Evolutionary conservation across 306 rosid genomes (phyloP).

Genomic region (Pyrus communis): DNA sequence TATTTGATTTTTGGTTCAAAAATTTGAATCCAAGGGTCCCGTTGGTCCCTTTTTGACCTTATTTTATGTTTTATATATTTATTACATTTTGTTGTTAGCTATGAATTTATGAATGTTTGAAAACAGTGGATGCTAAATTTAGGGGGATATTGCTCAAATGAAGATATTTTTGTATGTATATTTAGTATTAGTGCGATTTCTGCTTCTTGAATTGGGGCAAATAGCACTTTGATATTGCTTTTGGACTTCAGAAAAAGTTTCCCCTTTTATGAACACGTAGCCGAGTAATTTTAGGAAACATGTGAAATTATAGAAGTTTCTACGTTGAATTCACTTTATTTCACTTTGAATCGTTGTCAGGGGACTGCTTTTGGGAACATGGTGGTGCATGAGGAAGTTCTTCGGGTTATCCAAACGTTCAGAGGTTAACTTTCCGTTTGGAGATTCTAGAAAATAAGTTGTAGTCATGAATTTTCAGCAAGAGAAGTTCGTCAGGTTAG

Average conservation of each 20-base stretch:
- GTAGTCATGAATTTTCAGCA: neutral
- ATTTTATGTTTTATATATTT: no score
- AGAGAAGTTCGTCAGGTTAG: no score
- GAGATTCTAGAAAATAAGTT: neutral
- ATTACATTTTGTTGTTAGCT: no score
- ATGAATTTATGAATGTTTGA: no score
- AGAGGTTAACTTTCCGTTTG: slow-evolving; percentile 20
- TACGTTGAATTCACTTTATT: neutral
- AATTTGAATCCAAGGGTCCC: neutral
- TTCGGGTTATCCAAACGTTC: slow-evolving; percentile 6
- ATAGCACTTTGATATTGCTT: neutral
- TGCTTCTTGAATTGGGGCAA: neutral
- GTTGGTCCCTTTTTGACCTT: no score
- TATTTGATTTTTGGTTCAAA: neutral
- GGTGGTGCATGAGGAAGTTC: slow-evolving; percentile 26
- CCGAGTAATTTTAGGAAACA: slow-evolving; percentile 8
- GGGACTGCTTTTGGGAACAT: slow-evolving; percentile 33
- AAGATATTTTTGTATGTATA: neutral
- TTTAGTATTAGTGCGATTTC: neutral
- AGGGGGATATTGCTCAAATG: neutral
- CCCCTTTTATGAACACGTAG: neutral
- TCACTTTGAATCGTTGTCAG: slow-evolving; percentile 10
- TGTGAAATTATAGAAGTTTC: neutral
- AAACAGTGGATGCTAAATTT: neutral
- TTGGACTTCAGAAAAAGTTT: neutral